Evolutionary conservation across 139 green algal genomes (phyloP), one percentile per base, ranked within the genome.

Genomic region (Gonium pectorale): DNA sequence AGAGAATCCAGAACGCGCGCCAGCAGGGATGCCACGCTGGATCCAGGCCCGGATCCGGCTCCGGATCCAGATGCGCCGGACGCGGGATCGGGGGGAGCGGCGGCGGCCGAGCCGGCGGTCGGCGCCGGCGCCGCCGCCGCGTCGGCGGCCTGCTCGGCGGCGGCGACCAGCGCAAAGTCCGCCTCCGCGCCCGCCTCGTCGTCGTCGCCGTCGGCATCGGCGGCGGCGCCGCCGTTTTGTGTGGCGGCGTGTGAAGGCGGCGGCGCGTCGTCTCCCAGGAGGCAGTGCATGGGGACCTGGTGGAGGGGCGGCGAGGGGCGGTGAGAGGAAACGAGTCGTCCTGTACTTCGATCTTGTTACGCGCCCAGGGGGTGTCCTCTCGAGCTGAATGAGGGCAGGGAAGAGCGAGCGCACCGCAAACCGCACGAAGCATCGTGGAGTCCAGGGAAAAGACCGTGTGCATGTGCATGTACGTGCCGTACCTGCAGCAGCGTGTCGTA

Each of bases 401-500:
- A n/a, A n/a, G n/a, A n/a, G n/a, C n/a, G n/a, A n/a, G n/a, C n/a
- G n/a, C n/a, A n/a, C n/a, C n/a, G n/a, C n/a, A n/a, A n/a, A n/a
- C n/a, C n/a, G n/a, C n/a, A n/a, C n/a, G n/a, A n/a, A n/a, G n/a
- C n/a, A n/a, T n/a, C n/a, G n/a, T n/a, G n/a, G n/a, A n/a, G n/a
- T n/a, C n/a, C n/a, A n/a, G n/a, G n/a, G n/a, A n/a, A n/a, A n/a
- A n/a, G n/a, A n/a, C n/a, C n/a, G n/a, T n/a, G n/a, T n/a, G 11
- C 31, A 17, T 13, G 7, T 24, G 15, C 62, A 4, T 5, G 24
- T 54, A 35, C 33, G 35, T 68, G 19, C n/a, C 86, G 56, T 9
- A 89, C 79, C 60, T 86, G 79, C 49, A 89, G 71, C 54, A 95
- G 82, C 37, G 86, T 88, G 51, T 85, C 56, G 73, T 96, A 95